Evolutionary conservation across 2,329 filamentous ascomycete genomes (phyloP).

Genomic region (Penicillium corylophilum): DNA sequence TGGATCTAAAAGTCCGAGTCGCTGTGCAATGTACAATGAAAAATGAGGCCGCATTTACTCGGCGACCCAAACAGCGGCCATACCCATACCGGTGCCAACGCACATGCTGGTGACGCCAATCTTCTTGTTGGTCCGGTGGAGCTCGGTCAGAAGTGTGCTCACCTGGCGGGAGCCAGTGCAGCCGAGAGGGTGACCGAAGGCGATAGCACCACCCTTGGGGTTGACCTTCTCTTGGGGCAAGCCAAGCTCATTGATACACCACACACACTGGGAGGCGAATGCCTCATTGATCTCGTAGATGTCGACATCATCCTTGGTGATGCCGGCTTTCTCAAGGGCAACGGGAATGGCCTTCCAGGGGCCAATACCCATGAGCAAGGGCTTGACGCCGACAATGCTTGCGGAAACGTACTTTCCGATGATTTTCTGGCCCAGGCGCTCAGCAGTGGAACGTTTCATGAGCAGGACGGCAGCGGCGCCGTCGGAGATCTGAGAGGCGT

Average conservation of each 20-base stretch:
- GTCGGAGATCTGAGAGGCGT: slow-evolving; percentile 93
- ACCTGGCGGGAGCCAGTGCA: slow-evolving; percentile 94
- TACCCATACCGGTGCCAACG: slow-evolving; percentile 94
- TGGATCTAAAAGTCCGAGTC: slow-evolving; percentile 23
- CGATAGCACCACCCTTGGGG: slow-evolving; percentile 94
- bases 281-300: slow-evolving; percentile 99
- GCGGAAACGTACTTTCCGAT: slow-evolving; percentile 89
- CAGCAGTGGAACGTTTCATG: slow-evolving; percentile 90
- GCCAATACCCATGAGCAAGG: slow-evolving; percentile 92
- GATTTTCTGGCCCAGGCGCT: slow-evolving; percentile 82
- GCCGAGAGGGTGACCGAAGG: slow-evolving; percentile 91
- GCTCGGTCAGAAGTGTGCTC: slow-evolving; percentile 84
- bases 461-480: slow-evolving; percentile 92
- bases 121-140: slow-evolving; percentile 79
- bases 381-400: slow-evolving; percentile 82
- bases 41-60: slow-evolving; percentile 59
- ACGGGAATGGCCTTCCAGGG: slow-evolving; percentile 96
- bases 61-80: slow-evolving; percentile 94
- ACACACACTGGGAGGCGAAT: slow-evolving; percentile 91
- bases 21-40: slow-evolving; percentile 22
- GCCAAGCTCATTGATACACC: slow-evolving; percentile 85
- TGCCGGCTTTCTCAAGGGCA: slow-evolving; percentile 81
- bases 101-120: slow-evolving; percentile 96
- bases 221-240: slow-evolving; percentile 86
- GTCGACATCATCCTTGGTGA: slow-evolving; percentile 86